phyloP scores from a whole-genome alignment of 495 filamentous ascomycete species.

The Aspergillus saccharolyticus region DNA sequence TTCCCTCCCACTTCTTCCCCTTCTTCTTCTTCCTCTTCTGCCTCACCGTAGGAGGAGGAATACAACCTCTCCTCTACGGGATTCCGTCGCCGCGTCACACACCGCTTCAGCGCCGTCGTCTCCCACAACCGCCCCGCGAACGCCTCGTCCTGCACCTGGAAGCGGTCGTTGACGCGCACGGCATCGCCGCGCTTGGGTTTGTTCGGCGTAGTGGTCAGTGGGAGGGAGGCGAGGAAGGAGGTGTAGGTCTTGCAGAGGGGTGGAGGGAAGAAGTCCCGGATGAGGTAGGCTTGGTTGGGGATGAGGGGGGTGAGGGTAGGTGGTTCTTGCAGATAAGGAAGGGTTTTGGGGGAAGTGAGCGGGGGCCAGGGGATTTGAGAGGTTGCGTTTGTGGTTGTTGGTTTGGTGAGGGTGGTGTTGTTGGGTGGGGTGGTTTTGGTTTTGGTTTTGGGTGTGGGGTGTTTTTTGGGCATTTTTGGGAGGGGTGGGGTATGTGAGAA shows the following conservation, averaged over 20 bases:
- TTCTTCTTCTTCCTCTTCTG: slow-evolving; percentile 42
- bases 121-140: slow-evolving; percentile 76
- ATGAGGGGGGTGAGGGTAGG: slow-evolving; percentile 49
- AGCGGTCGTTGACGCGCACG: slow-evolving; percentile 84
- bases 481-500: neutral
- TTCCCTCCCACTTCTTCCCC: slow-evolving; percentile 26
- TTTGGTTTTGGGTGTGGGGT: slow-evolving; percentile 14
- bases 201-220: slow-evolving; percentile 74
- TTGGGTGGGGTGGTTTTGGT: slow-evolving; percentile 13
- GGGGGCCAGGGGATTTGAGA: slow-evolving; percentile 61
- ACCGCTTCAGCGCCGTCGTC: slow-evolving; percentile 32
- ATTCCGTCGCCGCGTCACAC: slow-evolving; percentile 20
- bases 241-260: slow-evolving; percentile 77
- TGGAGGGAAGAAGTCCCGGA: slow-evolving; percentile 74
- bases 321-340: slow-evolving; percentile 53
- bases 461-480: slow-evolving; percentile 4
- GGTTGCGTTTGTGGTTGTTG: slow-evolving; percentile 16
- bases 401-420: slow-evolving; percentile 19
- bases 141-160: slow-evolving; percentile 68
- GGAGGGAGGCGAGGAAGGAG: slow-evolving; percentile 67
- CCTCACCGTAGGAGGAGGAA: slow-evolving; percentile 50
- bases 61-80: slow-evolving; percentile 34
- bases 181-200: slow-evolving; percentile 83
- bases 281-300: slow-evolving; percentile 65
- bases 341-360: slow-evolving; percentile 58